Percentiles rank a stretch among this genome's conserved stretches.
phyloP scores from a whole-genome alignment of 2,329 filamentous ascomycete genomes.

The Beauveria australis region DNA sequence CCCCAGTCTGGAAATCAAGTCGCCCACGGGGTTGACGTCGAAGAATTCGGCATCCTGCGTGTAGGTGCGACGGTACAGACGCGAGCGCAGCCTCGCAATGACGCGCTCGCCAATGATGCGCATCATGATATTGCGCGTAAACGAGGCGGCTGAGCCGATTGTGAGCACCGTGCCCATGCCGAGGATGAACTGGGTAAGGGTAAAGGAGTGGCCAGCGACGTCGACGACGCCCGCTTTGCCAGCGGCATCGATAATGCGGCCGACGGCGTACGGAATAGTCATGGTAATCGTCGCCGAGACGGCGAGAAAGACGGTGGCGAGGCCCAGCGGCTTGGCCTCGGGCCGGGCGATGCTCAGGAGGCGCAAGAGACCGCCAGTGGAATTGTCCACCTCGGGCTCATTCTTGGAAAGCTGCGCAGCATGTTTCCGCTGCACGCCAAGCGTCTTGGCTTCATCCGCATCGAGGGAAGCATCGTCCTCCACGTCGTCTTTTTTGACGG shows the following conservation, averaged over 20 bases:
- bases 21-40: slow-evolving; percentile 92
- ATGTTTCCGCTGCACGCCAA: slow-evolving; percentile 77
- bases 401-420: slow-evolving; percentile 82
- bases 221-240: slow-evolving; percentile 63
- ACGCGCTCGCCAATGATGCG: slow-evolving; percentile 93
- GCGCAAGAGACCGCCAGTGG: slow-evolving; percentile 68
- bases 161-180: slow-evolving; percentile 70
- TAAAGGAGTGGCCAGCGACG: slow-evolving; percentile 70
- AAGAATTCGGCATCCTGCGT: slow-evolving; percentile 98
- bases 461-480: slow-evolving; percentile 64
- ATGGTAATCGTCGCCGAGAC: slow-evolving; percentile 93
- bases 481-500: slow-evolving; percentile 49
- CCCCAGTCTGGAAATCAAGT: slow-evolving; percentile 88
- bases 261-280: slow-evolving; percentile 94
- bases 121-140: slow-evolving; percentile 85
- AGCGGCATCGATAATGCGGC: slow-evolving; percentile 86
- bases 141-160: slow-evolving; percentile 82
- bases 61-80: slow-evolving; percentile 85
- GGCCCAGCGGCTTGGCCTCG: slow-evolving; percentile 66
- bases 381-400: slow-evolving; percentile 48
- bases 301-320: slow-evolving; percentile 77
- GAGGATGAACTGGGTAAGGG: slow-evolving; percentile 79
- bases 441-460: not conserved
- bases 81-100: slow-evolving; percentile 81
- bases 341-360: slow-evolving; percentile 83